A percentile compares a stretch with the other conserved stretches of the same genome.
Conservation (phyloP, 768 basidiomycete genomes). For the Boletus pseudo-olivaceus region DNA sequence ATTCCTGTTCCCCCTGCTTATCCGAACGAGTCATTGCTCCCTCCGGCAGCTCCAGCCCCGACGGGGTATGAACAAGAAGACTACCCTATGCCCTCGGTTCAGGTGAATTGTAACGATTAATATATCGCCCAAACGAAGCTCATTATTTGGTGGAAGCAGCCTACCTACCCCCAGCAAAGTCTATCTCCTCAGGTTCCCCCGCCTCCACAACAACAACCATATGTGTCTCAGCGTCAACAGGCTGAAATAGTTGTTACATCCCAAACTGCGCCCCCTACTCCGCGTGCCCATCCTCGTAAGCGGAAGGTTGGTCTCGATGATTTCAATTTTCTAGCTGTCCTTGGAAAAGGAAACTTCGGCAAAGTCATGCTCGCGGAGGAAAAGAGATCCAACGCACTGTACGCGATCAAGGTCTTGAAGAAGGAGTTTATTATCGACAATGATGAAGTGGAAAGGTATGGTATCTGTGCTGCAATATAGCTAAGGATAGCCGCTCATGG, state of each 20-base stretch:
- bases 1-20: slow-evolving; percentile 34
- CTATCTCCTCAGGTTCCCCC: slow-evolving; percentile 17
- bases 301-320: slow-evolving; percentile 96
- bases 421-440: slow-evolving; percentile 99
- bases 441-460: slow-evolving; percentile 97
- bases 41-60: slow-evolving; percentile 15
- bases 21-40: slow-evolving; percentile 32
- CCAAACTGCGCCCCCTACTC: slow-evolving; percentile 36
- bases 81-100: slow-evolving; percentile 17
- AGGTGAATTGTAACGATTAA: slow-evolving; percentile 16
- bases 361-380: slow-evolving; percentile 99
- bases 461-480: background rate
- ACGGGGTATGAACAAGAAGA: slow-evolving; percentile 31
- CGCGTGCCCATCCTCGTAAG: slow-evolving; percentile 48
- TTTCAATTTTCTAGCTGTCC: slow-evolving; percentile 97
- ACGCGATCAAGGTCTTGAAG: slow-evolving; percentile 99
- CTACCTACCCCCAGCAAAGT: slow-evolving; percentile 24
- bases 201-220: slow-evolving; percentile 24
- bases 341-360: slow-evolving; percentile 99
- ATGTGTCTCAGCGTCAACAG: slow-evolving; percentile 30
- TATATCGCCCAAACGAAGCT: background rate
- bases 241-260: slow-evolving; percentile 17
- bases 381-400: slow-evolving; percentile 83
- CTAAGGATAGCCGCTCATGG: slow-evolving; percentile 3
- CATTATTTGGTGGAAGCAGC: slow-evolving; percentile 12